Percentiles rank a stretch among this genome's conserved stretches.
These are phyloP conservation scores for Conticribra guillardii DNA, from an alignment of 108 stramenopile species.

Conservation along the genomic window DNA sequence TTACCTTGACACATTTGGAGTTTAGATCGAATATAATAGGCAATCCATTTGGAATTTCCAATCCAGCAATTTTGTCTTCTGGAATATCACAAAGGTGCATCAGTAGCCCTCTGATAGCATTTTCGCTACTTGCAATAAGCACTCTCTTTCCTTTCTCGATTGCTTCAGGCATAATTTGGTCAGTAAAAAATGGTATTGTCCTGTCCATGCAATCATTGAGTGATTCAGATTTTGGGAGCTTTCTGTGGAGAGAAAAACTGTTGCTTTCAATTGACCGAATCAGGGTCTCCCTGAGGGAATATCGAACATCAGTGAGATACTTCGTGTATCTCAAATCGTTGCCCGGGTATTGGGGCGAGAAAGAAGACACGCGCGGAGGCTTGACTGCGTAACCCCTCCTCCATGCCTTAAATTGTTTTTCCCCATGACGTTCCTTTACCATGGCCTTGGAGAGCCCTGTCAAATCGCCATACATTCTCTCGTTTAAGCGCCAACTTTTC, in stretches of 20 bases:
- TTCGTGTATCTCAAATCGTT: conserved; percentile 88
- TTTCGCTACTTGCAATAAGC: conserved; percentile 95
- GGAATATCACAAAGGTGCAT: conserved; percentile 98
- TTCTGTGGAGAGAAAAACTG: conserved; percentile 63
- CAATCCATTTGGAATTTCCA: conserved; percentile 97
- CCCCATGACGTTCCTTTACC: conserved; percentile 91
- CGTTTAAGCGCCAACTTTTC: conserved; percentile 94
- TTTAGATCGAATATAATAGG: conserved; percentile 91
- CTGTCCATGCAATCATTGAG: conserved; percentile 92
- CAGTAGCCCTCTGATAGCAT: conserved; percentile 97
- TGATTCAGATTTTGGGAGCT: conserved; percentile 89
- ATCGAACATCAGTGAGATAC: conserved; percentile 79
- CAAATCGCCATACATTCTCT: conserved; percentile 84
- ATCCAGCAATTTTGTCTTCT: conserved; percentile 86
- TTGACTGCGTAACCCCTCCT: conserved; percentile 82
- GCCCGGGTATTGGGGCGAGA: conserved; percentile 82
- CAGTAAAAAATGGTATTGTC: conserved; percentile 91
- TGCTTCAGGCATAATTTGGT: conserved; percentile 83
- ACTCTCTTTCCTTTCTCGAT: conserved; percentile 94
- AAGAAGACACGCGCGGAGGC: conserved; percentile 86
- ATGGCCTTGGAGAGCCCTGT: conserved; percentile 93
- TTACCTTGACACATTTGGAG: conserved; percentile 67
- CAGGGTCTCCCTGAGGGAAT: conserved; percentile 71
- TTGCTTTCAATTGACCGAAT: conserved; percentile 84
- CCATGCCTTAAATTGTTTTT: conserved; percentile 94